Evolutionary conservation across 768 basidiomycete species (phyloP).

Genomic region (Lentinula lateritia): DNA sequence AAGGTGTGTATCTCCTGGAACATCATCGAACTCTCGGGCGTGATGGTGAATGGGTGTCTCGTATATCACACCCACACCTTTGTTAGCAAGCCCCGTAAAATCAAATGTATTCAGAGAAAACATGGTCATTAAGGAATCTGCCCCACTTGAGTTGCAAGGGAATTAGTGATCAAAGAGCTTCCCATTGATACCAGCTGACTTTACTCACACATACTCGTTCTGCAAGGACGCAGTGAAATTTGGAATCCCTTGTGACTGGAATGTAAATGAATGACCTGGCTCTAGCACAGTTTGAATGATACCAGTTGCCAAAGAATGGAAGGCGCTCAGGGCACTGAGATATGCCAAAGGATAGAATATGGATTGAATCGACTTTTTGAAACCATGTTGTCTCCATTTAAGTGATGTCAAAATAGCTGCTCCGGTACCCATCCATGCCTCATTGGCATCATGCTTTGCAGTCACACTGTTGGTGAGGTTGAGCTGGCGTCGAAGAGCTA

Average conservation of each 20-base stretch:
- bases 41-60: conserved; percentile 1
- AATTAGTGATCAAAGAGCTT: neutral
- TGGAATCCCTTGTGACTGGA: neutral
- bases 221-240: neutral
- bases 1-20: neutral
- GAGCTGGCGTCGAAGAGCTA: conserved; percentile 4
- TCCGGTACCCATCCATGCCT: neutral
- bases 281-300: neutral
- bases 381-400: too few species aligned
- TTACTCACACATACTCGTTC: neutral
- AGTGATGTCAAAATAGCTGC: too few species aligned
- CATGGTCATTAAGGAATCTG: neutral
- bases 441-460: conserved; percentile 4
- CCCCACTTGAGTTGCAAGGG: neutral
- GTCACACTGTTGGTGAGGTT: neutral
- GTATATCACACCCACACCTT: neutral
- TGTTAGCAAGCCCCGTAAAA: neutral
- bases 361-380: too few species aligned
- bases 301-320: neutral
- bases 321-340: neutral
- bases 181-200: neutral
- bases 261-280: neutral
- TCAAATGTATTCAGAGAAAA: neutral
- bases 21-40: neutral
- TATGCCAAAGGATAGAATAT: too few species aligned